Evolutionary conservation across 2,329 filamentous ascomycete species (phyloP), one percentile per base, ranked within the genome.

Genomic region (Alternaria rosae): DNA sequence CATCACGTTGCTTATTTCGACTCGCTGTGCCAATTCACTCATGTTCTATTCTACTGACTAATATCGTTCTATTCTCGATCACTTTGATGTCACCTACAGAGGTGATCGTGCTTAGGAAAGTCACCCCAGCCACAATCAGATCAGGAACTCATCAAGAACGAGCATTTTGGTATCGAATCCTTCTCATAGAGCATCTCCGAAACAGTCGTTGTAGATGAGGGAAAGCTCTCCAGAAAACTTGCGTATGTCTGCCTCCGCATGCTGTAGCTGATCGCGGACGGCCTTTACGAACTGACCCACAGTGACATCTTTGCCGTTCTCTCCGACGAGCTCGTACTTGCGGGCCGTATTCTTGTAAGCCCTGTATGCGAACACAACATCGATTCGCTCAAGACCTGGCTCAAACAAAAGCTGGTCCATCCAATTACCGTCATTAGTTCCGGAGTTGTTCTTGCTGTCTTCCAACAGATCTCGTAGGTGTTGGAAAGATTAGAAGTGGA

Each of bases 1-100:
- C 32, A 38, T 38, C 9, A 1, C 32, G 1, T 38, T 38, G 32
- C 32, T 38, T n/a, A 17, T 38, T 3, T 17, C 32, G 32, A 38
- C 32, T n/a, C 32, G 32, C 32, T 9, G n/a, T 38, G 15, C 32
- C 2, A 38, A 1, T 10, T 17, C 10, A n/a, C 32, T 38, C 32
- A 1, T 38, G 2, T 10, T 38, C 0, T 8, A 10, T 38, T 5
- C 15, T 38, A 38, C 32, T 3, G 32, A 10, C 32, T 17, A 15
- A 0, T 0, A n/a, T 38, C 2, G 2, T 10, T 0, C 15, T 38
- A 38, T 17, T 38, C 32, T 38, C 2, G 32, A 38, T 3, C 1
- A 17, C 15, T 0, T 15, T 0, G 32, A 38, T 38, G 15, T n/a
- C n/a, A n/a, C n/a, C n/a, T n/a, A n/a, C n/a, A n/a, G n/a, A n/a